Percentiles rank a stretch among this genome's conserved stretches.
phyloP scores from a whole-genome alignment of 495 filamentous ascomycete species.

The Aspergillus indologenus region DNA sequence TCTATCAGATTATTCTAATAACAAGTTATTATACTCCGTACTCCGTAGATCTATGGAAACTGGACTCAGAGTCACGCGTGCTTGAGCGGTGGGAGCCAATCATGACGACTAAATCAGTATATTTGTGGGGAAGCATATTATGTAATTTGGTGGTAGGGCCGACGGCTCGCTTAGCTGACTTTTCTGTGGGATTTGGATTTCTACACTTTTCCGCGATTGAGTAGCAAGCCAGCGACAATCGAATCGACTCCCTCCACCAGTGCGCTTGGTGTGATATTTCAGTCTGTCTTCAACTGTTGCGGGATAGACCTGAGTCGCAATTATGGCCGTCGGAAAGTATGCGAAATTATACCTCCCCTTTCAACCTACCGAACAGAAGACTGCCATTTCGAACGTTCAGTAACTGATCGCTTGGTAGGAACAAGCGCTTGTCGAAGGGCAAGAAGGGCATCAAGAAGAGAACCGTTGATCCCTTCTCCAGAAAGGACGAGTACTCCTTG shows the following conservation, averaged over 20 bases:
- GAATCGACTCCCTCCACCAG: constrained; percentile 37
- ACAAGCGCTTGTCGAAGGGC: constrained; percentile 99
- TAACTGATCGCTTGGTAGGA: constrained; percentile 57
- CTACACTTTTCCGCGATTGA: constrained; percentile 36
- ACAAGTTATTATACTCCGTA: too few species aligned
- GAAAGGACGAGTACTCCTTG: constrained; percentile 98
- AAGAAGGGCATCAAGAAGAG: constrained; percentile 99
- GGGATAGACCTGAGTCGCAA: constrained; percentile 56
- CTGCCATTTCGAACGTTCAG: constrained; percentile 4
- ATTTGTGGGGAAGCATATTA: constrained; percentile 29
- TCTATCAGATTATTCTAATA: too few species aligned
- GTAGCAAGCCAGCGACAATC: constrained; percentile 32
- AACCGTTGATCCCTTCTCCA: constrained; percentile 91
- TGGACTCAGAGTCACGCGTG: too few species aligned
- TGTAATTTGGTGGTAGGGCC: constrained; percentile 35
- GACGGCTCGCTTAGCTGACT: constrained; percentile 48
- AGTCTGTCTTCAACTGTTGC: constrained; percentile 44
- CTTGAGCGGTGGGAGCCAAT: too few species aligned
- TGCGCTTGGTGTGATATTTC: constrained; percentile 41
- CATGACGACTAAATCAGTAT: not conserved
- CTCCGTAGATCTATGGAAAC: too few species aligned
- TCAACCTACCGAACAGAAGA: not conserved
- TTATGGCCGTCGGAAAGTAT: constrained; percentile 92
- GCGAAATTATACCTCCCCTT: constrained; percentile 26
- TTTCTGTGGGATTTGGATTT: constrained; percentile 50